A percentile compares a stretch with the other conserved stretches of the same genome.
These are phyloP conservation scores for Backusella circina DNA, from an alignment of 192 early-diverging fungal species.

Conservation along the genomic window DNA sequence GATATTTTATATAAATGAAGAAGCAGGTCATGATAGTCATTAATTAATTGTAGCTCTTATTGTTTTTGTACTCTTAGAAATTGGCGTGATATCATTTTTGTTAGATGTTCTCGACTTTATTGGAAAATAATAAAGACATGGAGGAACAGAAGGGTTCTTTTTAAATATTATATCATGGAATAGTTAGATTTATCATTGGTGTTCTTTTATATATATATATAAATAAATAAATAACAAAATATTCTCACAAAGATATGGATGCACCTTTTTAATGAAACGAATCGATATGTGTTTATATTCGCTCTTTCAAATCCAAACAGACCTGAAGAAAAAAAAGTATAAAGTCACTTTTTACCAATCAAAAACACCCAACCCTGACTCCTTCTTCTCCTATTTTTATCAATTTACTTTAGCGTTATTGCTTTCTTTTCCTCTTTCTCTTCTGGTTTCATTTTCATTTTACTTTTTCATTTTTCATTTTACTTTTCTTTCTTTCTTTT, in stretches of 20 bases:
- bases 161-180: neutral
- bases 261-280: conserved; percentile 2
- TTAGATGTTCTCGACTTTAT: neutral
- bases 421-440: neutral
- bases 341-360: conserved; percentile 3
- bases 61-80: neutral
- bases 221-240: neutral
- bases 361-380: neutral
- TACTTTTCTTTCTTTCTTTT: neutral
- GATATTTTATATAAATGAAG: neutral
- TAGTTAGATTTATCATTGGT: neutral
- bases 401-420: neutral
- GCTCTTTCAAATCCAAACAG: neutral
- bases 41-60: neutral
- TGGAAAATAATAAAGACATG: neutral
- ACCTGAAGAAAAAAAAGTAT: neutral
- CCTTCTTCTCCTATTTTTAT: conserved; percentile 5
- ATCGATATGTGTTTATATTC: neutral
- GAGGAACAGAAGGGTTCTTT: neutral
- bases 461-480: neutral
- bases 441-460: neutral
- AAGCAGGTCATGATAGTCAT: neutral
- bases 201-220: neutral
- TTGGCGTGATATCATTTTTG: neutral
- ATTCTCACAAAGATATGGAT: neutral